phyloP scores from a whole-genome alignment of 2,329 filamentous ascomycete species.

The Diaporthe batatas region DNA sequence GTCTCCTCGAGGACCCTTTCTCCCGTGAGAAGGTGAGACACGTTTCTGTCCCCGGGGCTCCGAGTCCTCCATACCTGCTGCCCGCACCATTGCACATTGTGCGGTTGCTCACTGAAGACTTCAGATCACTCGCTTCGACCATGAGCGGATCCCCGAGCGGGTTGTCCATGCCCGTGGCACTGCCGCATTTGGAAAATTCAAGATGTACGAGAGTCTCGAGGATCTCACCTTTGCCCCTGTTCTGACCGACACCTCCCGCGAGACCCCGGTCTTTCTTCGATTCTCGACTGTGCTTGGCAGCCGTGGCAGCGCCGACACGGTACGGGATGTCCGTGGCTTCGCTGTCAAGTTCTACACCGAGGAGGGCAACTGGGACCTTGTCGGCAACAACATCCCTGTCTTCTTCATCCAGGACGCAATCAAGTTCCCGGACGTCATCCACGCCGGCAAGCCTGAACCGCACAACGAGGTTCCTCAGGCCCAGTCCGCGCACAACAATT shows the following conservation, averaged over 20 bases:
- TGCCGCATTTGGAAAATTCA: conserved; percentile 67
- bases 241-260: conserved; percentile 71
- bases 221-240: conserved; percentile 75
- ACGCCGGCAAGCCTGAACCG: conserved; percentile 76
- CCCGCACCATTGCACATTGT: too few species aligned
- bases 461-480: conserved; percentile 79
- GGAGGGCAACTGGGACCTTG: conserved; percentile 82
- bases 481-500: conserved; percentile 79
- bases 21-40: conserved; percentile 76
- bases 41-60: too few species aligned
- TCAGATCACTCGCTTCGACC: conserved; percentile 81
- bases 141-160: conserved; percentile 56
- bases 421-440: conserved; percentile 78
- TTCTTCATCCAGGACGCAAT: conserved; percentile 84
- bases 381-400: conserved; percentile 81
- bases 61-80: background rate
- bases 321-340: conserved; percentile 86
- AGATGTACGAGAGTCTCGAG: conserved; percentile 71
- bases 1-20: conserved; percentile 79
- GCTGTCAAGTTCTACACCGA: conserved; percentile 83
- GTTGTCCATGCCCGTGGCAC: conserved; percentile 52
- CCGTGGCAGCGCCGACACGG: conserved; percentile 82
- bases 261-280: conserved; percentile 77
- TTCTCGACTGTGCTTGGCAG: conserved; percentile 85
- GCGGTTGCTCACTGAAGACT: background rate